Conservation (phyloP, 2,329 filamentous ascomycete species). For the Delphinella strobiligena region DNA sequence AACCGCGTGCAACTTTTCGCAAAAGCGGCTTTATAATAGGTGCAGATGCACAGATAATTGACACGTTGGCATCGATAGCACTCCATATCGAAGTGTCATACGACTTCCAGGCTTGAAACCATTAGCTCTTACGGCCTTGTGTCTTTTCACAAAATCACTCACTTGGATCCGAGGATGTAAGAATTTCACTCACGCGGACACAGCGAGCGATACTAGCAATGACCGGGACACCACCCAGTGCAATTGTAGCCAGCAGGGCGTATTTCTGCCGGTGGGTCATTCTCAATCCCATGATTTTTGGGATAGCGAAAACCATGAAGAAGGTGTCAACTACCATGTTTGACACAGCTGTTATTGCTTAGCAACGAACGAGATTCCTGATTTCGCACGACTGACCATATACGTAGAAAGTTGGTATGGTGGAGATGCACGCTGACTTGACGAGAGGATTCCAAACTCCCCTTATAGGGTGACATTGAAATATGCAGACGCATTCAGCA, state of each 20-base stretch:
- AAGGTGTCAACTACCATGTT: conserved; percentile 3
- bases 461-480: conserved; percentile 3
- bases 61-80: conserved; percentile 4
- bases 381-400: no score
- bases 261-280: conserved; percentile 2
- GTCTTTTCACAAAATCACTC: no score
- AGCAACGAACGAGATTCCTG: no score
- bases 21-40: conserved; percentile 6
- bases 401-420: conserved; percentile 5
- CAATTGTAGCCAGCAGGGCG: conserved; percentile 2
- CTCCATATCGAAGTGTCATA: conserved; percentile 5
- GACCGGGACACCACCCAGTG: conserved; percentile 1
- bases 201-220: conserved; percentile 3
- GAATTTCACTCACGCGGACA: conserved; percentile 1
- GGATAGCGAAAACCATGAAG: conserved; percentile 3
- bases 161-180: not conserved
- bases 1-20: conserved; percentile 1
- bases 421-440: conserved; percentile 2
- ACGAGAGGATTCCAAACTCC: conserved; percentile 3
- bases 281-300: conserved; percentile 4
- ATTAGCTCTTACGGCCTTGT: no score
- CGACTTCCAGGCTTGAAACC: conserved; percentile 4
- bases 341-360: not conserved
- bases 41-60: conserved; percentile 4
- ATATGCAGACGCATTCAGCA: conserved; percentile 4